Conservation (phyloP, 2,329 filamentous ascomycete genomes). For the Paraphoma chrysanthemicola region DNA sequence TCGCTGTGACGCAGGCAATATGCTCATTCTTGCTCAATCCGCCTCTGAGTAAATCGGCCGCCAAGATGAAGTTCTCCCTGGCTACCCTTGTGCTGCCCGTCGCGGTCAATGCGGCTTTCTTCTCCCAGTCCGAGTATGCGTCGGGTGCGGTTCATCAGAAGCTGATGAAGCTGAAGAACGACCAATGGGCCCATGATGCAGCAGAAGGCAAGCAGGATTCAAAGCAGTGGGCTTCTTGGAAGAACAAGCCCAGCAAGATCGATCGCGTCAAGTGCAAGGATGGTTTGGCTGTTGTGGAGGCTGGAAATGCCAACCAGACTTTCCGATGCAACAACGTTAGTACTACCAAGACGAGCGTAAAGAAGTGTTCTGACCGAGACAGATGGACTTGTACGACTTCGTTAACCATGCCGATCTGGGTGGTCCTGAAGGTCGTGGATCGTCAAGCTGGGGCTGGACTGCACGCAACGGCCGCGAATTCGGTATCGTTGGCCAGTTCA, state of each 20-base stretch:
- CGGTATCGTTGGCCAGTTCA: constrained; percentile 60
- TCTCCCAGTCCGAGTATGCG: constrained; percentile 30
- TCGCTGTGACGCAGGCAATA: constrained; percentile 8
- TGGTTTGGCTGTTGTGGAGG: constrained; percentile 28
- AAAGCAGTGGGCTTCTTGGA: constrained; percentile 27
- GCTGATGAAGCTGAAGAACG: constrained; percentile 35
- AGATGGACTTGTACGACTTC: constrained; percentile 65
- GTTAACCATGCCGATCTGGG: constrained; percentile 62
- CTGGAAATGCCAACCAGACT: constrained; percentile 31
- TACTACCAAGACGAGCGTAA: background rate
- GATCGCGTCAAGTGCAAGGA: constrained; percentile 29
- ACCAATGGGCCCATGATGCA: constrained; percentile 30
- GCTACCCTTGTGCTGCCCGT: constrained; percentile 28
- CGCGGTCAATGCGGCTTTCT: constrained; percentile 28
- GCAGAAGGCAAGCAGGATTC: constrained; percentile 24
- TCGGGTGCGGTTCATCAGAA: constrained; percentile 32
- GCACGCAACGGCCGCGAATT: constrained; percentile 61
- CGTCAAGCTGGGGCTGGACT: constrained; percentile 61
- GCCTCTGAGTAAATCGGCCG: constrained; percentile 4
- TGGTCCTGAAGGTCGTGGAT: constrained; percentile 49
- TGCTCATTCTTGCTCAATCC: constrained; percentile 34
- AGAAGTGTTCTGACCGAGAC: constrained; percentile 28
- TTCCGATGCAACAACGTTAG: constrained; percentile 33
- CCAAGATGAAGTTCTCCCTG: constrained; percentile 35
- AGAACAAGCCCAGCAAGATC: constrained; percentile 21